Evolutionary conservation across 139 green algal species (phyloP).

Genomic region (Microglena sp.): DNA sequence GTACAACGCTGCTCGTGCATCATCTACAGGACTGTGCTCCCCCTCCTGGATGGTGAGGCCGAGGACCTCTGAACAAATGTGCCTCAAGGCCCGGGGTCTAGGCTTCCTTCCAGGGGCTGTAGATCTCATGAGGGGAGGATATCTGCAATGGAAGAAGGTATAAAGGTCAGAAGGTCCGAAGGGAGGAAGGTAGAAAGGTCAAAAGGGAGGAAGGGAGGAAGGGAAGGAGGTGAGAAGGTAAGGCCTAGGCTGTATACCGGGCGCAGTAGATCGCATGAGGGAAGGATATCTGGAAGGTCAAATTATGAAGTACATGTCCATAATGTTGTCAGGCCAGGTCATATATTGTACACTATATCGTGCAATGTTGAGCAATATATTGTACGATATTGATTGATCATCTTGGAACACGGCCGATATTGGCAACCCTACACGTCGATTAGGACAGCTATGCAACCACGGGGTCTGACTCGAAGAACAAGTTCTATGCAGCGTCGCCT

Average conservation of each 20-base stretch:
- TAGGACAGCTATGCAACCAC: no score
- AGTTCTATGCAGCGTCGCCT: no score
- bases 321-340: conserved; percentile 3
- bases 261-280: conserved; percentile 40
- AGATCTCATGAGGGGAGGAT: conserved; percentile 59
- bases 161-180: conserved; percentile 12
- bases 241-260: conserved; percentile 22
- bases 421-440: no score
- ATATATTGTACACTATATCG: no score
- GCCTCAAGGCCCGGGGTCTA: conserved; percentile 34
- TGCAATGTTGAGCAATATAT: no score
- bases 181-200: no score
- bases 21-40: conserved; percentile 46
- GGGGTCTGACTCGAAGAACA: no score
- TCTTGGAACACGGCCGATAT: no score
- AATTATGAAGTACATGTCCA: not conserved
- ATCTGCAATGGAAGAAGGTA: conserved; percentile 21
- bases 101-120: conserved; percentile 18
- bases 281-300: conserved; percentile 42
- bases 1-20: conserved; percentile 56
- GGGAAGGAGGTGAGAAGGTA: no score
- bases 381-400: no score
- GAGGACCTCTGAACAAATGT: conserved; percentile 54
- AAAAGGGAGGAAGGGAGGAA: no score
- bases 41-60: conserved; percentile 54